Evolutionary conservation across 192 early-diverging fungal species (phyloP).

Genomic region (Coemansia sp.): DNA sequence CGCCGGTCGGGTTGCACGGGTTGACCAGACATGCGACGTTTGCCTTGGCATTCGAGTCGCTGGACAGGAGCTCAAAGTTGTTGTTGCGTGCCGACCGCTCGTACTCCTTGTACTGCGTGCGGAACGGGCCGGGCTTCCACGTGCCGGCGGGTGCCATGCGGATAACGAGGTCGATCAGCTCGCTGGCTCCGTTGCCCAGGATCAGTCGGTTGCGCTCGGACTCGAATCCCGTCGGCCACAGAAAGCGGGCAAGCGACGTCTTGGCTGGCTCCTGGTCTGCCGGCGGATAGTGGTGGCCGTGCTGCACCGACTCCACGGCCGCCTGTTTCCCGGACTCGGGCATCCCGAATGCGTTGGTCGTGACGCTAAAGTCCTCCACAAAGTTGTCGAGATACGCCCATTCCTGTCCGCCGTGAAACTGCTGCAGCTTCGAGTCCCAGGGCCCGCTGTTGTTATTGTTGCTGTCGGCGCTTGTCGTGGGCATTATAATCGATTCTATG

Average conservation of each 20-base stretch:
- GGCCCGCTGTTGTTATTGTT: conserved; percentile 16
- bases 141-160: conserved; percentile 71
- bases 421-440: conserved; percentile 88
- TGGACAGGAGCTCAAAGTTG: conserved; percentile 64
- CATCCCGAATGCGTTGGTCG: conserved; percentile 86
- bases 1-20: conserved; percentile 91
- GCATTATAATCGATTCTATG: conserved; percentile 7
- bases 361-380: conserved; percentile 90
- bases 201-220: conserved; percentile 66
- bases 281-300: conserved; percentile 86
- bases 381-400: conserved; percentile 82
- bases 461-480: conserved; percentile 7
- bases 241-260: conserved; percentile 73
- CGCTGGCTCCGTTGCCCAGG: conserved; percentile 87
- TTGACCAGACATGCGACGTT: conserved; percentile 83
- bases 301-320: conserved; percentile 63
- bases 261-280: conserved; percentile 92
- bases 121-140: conserved; percentile 87
- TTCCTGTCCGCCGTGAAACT: conserved; percentile 88
- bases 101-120: conserved; percentile 88
- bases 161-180: conserved; percentile 87
- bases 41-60: conserved; percentile 59
- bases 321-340: conserved; percentile 73
- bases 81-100: conserved; percentile 81
- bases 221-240: conserved; percentile 67